phyloP scores from a whole-genome alignment of 2,329 filamentous ascomycete genomes.

The Penicillium psychrosexuale region DNA sequence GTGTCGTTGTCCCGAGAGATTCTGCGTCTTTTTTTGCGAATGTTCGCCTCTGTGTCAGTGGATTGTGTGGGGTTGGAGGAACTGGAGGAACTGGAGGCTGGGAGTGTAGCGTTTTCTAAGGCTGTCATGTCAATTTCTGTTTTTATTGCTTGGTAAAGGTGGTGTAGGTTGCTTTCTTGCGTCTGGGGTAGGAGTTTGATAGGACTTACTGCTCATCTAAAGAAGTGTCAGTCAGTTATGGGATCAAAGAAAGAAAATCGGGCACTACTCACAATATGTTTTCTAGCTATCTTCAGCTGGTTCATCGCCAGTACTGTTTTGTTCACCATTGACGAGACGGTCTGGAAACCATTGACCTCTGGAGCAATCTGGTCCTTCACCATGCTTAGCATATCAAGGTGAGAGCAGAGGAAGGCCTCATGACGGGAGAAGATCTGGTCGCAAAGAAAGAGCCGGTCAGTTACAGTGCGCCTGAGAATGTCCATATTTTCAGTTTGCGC shows the following conservation, averaged over 20 bases:
- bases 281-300: constrained; percentile 35
- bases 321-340: constrained; percentile 38
- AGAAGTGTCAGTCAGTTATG: constrained; percentile 3
- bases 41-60: constrained; percentile 11
- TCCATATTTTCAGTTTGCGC: background rate
- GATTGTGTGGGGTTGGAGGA: constrained; percentile 3
- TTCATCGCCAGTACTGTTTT: constrained; percentile 39
- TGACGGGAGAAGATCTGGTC: constrained; percentile 42
- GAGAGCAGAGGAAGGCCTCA: constrained; percentile 39
- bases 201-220: constrained; percentile 21
- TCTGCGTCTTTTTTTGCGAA: constrained; percentile 12
- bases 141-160: background rate
- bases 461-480: background rate
- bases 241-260: too few species aligned
- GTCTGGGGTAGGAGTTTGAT: background rate
- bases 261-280: constrained; percentile 34
- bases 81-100: background rate
- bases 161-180: background rate
- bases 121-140: background rate
- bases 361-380: constrained; percentile 31
- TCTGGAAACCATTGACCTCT: constrained; percentile 28
- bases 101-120: constrained; percentile 1
- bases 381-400: constrained; percentile 39
- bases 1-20: background rate
- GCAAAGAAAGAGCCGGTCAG: background rate